Conservation (phyloP, 768 basidiomycete genomes). For the Cystobasidium onofrii region DNA sequence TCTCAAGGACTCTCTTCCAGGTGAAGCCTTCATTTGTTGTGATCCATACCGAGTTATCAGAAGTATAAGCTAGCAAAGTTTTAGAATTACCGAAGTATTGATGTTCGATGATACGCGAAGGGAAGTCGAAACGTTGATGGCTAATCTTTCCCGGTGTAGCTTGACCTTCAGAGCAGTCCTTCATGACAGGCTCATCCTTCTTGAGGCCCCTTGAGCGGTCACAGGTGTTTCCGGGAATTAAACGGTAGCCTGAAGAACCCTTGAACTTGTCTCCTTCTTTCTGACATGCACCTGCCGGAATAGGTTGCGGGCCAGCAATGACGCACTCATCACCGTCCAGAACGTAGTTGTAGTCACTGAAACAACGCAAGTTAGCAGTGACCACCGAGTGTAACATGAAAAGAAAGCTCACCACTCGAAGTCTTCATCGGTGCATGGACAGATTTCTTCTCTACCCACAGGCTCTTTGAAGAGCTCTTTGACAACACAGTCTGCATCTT, state of each 20-base stretch:
- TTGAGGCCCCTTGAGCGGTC: constrained; percentile 53
- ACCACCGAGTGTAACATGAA: constrained; percentile 12
- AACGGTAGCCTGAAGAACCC: constrained; percentile 85
- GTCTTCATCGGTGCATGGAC: constrained; percentile 74
- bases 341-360: constrained; percentile 82
- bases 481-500: constrained; percentile 76
- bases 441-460: constrained; percentile 65
- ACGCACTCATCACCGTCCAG: constrained; percentile 67
- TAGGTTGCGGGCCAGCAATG: constrained; percentile 76
- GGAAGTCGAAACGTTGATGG: constrained; percentile 65
- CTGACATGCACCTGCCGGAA: constrained; percentile 66
- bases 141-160: constrained; percentile 72
- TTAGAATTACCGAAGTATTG: constrained; percentile 64
- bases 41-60: constrained; percentile 77
- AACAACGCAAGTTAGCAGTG: too few species aligned
- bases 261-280: constrained; percentile 57
- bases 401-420: constrained; percentile 69
- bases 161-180: constrained; percentile 54
- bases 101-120: constrained; percentile 60
- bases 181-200: constrained; percentile 63
- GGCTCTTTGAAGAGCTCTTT: constrained; percentile 84
- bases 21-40: constrained; percentile 90
- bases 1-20: constrained; percentile 61
- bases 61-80: constrained; percentile 74
- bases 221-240: constrained; percentile 89